Evolutionary conservation across 2,329 filamentous ascomycete genomes (phyloP).

Genomic region (Exophiala bonariae): DNA sequence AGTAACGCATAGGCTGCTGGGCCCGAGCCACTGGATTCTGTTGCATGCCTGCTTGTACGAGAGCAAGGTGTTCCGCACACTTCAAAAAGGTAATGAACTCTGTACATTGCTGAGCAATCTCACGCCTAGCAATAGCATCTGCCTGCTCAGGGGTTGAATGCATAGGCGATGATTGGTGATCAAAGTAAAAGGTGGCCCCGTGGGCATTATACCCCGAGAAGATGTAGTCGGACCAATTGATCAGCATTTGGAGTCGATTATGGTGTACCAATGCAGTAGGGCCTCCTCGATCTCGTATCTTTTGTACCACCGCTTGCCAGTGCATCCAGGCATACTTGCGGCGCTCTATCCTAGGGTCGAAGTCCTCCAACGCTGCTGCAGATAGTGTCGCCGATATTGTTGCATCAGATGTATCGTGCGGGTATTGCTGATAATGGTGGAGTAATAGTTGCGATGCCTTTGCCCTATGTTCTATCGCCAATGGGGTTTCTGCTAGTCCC

Average conservation of each 20-base stretch:
- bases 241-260: slow-evolving; percentile 38
- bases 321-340: slow-evolving; percentile 41
- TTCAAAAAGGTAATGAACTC: slow-evolving; percentile 40
- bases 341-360: slow-evolving; percentile 39
- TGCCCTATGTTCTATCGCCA: slow-evolving; percentile 34
- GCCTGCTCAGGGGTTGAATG: slow-evolving; percentile 16
- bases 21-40: slow-evolving; percentile 20
- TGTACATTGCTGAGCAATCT: slow-evolving; percentile 37
- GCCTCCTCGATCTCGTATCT: slow-evolving; percentile 39
- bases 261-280: slow-evolving; percentile 38
- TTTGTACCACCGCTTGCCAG: slow-evolving; percentile 40
- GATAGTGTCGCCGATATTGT: slow-evolving; percentile 41
- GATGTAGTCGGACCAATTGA: slow-evolving; percentile 45
- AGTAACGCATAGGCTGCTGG: slow-evolving; percentile 28
- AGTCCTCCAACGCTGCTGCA: slow-evolving; percentile 41
- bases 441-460: slow-evolving; percentile 36
- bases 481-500: slow-evolving; percentile 33
- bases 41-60: slow-evolving; percentile 28
- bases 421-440: slow-evolving; percentile 34
- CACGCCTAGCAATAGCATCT: slow-evolving; percentile 28
- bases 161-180: slow-evolving; percentile 25
- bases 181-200: slow-evolving; percentile 37
- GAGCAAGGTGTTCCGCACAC: slow-evolving; percentile 38
- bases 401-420: slow-evolving; percentile 37
- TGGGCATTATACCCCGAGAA: slow-evolving; percentile 39